Evolutionary conservation across 1,284 basidiomycete species (phyloP), one percentile per base, ranked within the genome.

Genomic region (Blastosporella zonata): DNA sequence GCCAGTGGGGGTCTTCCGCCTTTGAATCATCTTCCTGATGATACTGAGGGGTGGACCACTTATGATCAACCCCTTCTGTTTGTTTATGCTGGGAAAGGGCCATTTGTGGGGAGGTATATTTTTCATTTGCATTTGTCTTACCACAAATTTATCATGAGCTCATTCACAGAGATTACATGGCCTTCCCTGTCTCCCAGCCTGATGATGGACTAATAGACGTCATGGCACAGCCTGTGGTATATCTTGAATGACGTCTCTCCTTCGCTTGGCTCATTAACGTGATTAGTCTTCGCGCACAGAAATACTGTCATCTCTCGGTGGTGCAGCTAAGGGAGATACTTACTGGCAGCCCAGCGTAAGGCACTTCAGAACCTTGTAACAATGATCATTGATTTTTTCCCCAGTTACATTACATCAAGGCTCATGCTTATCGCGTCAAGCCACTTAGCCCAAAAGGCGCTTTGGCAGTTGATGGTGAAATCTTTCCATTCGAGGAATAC

Each of bases 131-230:
- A n/a, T 6, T 17, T n/a, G 21, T 35, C n/a, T 18, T 4, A 10
- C 20, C 9, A 28, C 18, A 21, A 15, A 15, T 20, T 31, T 27
- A 33, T 36, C 12, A 38, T 17, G 47, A 47, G 1, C 7, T 39
- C n/a, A 13, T 25, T 20, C 27, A 2, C 53, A 82, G 86, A 43
- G 87, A 93, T 62, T 71, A 91, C 34, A 89, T 93, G 84, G 85
- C 93, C 46, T 95, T 93, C 66, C 93, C 93, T 0, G 83, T 90
- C 2, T 84, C 90, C 1, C 67, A 83, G 31, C 82, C 87, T 0
- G 82, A 88, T 43, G 87, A 93, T 60, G 93, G 93, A 0, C 63
- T 86, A 31, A 81, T 96, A 46, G 93, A 97, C 62, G 67, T 96
- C 17, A 79, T 81, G 29, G 71, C 84, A 15, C 86, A 93, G 69